These are phyloP conservation scores for Xylaria sp. DNA, from an alignment of 2,329 filamentous ascomycete genomes.

Conservation along the genomic window DNA sequence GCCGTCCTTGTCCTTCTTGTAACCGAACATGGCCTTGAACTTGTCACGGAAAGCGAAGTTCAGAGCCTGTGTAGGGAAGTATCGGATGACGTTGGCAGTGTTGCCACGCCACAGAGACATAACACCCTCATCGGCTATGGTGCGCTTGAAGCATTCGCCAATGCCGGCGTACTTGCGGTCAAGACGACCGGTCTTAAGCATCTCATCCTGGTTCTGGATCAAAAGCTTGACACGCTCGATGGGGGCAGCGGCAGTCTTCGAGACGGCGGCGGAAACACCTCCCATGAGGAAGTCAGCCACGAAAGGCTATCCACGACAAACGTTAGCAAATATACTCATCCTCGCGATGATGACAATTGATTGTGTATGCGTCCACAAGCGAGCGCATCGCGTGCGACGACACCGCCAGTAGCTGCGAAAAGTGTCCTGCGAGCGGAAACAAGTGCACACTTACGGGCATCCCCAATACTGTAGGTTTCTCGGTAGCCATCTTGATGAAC, in stretches of 20 bases:
- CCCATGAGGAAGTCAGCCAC: conserved; percentile 93
- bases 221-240: conserved; percentile 99
- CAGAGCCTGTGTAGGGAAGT: conserved; percentile 99
- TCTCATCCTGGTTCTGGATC: conserved; percentile 99
- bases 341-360: conserved; percentile 7
- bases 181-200: conserved; percentile 98
- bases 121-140: conserved; percentile 87
- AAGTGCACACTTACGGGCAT: conserved; percentile 59
- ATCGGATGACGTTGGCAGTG: conserved; percentile 99
- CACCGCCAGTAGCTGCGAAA: conserved; percentile 28
- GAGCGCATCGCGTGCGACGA: conserved; percentile 25
- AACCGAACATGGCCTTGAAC: conserved; percentile 99
- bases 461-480: conserved; percentile 66
- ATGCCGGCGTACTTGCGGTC: conserved; percentile 97
- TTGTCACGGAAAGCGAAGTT: conserved; percentile 99
- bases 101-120: conserved; percentile 98
- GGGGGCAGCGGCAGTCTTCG: conserved; percentile 99
- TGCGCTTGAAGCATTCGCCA: conserved; percentile 92
- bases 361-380: not conserved
- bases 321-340: not conserved
- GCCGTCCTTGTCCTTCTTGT: conserved; percentile 99
- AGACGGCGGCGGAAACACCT: conserved; percentile 99
- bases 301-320: conserved; percentile 76
- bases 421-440: conserved; percentile 28
- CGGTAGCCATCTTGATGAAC: conserved; percentile 57